These are phyloP conservation scores for Pythium biforme DNA, from an alignment of 352 stramenopile species.

Conservation along the genomic window DNA sequence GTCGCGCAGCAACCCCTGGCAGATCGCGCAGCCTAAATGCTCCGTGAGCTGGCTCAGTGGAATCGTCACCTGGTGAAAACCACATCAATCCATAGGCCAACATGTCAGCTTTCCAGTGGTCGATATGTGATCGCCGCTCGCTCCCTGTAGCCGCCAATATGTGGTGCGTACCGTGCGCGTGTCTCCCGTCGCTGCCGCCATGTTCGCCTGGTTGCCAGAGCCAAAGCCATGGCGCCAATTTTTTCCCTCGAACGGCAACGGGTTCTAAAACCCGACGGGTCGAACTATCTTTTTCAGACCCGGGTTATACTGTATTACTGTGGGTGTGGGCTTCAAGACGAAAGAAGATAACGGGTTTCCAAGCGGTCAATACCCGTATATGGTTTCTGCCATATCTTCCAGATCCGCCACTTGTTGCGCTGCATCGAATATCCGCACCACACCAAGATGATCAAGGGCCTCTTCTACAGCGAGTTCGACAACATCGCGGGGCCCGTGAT, in stretches of 20 bases:
- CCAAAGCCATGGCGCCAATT: slow-evolving; percentile 7
- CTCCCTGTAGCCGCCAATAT: neutral
- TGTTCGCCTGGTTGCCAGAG: neutral
- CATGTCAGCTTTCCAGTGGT: neutral
- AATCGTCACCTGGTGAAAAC: slow-evolving; percentile 43
- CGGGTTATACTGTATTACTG: too few relatives aligned
- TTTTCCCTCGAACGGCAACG: neutral
- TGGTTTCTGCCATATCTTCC: slow-evolving; percentile 13
- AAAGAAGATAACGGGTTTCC: too few relatives aligned
- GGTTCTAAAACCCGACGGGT: neutral
- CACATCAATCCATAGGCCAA: slow-evolving; percentile 8
- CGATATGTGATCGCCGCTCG: neutral
- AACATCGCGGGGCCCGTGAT: slow-evolving; percentile 89
- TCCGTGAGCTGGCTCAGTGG: slow-evolving; percentile 52
- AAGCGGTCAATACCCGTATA: slow-evolving; percentile 10
- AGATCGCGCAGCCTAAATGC: slow-evolving; percentile 68
- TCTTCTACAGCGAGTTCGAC: slow-evolving; percentile 93
- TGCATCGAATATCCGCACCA: too few relatives aligned
- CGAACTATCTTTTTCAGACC: neutral
- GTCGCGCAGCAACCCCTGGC: slow-evolving; percentile 62
- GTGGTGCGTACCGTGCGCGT: slow-evolving; percentile 29
- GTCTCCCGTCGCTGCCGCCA: slow-evolving; percentile 24
- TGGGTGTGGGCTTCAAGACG: neutral
- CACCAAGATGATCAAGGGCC: slow-evolving; percentile 64
- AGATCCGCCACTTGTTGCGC: slow-evolving; percentile 1